Base-by-base conservation (phyloP, 805 yeast genomes). In the Saccharomycopsis sp. region DNA sequence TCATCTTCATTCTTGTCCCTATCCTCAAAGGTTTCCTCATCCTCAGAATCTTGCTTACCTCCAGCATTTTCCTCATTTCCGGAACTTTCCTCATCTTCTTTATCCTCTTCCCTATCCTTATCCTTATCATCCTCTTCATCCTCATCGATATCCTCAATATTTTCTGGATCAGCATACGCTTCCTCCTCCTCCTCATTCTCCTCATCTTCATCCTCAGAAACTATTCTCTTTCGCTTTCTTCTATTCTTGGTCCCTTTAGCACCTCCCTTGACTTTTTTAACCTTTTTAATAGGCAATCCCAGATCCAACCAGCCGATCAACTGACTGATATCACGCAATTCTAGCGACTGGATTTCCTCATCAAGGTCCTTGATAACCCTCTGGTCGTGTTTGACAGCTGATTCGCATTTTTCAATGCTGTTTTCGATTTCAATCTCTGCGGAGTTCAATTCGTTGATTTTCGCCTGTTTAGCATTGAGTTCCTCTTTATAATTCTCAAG, bases 361-460 rank as follows among this genome's bases (percentile, higher is more conserved):
- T 76, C 68, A 18, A 74, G 67, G 2, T 68, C 70, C 18, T 68
- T 68, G 0, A 76, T 70, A 54, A 75, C 78, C 20, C 72, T 77
- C 47, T 74, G 70, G 12, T 79, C 66, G 23, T 71, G 70, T 37
- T 64, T 70, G 2, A 75, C 64, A 2, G 75, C 64, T 1, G 73
- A 66, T 58, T 75, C 77, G 59, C 78, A 76, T 63, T 82, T 83
- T 57, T 86, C 91, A 54, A 85, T 69, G 64, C 80, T 81, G 64
- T 82, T 84, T 29, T 78, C 79, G 24, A 86, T 70, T 65, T 87
- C 92, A 52, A 87, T 78, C 67, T 87, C 91, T 16, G 75, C 74
- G 5, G 89, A 82, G 65, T 82, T 79, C 63, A 84, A 76, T 37
- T 79, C 78, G 61, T 84, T 82, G 55, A 84, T 76, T 55, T 77